Base-by-base conservation (phyloP, 1,284 basidiomycete species). In the Clitocybe nebularis region DNA sequence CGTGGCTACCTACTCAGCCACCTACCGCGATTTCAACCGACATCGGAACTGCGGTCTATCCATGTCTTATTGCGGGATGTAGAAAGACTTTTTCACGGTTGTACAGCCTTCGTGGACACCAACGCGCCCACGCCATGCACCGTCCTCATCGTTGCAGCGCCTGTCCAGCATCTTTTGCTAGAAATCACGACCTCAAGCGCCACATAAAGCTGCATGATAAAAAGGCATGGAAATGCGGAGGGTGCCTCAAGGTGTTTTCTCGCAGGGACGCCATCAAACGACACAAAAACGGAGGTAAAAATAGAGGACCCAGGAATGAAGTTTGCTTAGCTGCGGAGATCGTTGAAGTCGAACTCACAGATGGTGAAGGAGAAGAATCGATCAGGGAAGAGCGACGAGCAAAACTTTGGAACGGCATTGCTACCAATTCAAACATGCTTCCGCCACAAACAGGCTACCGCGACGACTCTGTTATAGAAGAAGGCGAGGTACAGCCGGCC, bases 171-270 rank as follows among this genome's bases (percentile, higher is more conserved):
- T 79, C 80, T 6, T 88, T 88, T 61, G 76, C 78, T 4, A 72
- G 85, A 35, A 85, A 82, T 50, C 84, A 88, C 49, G 85, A 89
- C 57, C 68, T 88, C 29, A 85, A 84, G 61, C 75, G 85, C 11
- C 85, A 88, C 57, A 58, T 74, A 20, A 77, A 77, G 51, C 64
- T 83, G 24, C 84, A 87, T 57, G 81, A 80, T 42, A 75, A 70
- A 52, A 79, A 74, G 46, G 81, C 79, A 21, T 89, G 77, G 75
- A 75, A 79, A 50, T 89, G 86, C 52, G 67, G 66, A 25, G 82
- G 81, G 1, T 88, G 84, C 55, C 72, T 71, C 28, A 84, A 84
- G 60, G 64, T 81, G 19, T 89, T 89, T 57, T 84, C 83, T 3
- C 68, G 82, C 22, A 70, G 83, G 23, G 86, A 89, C 57, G 86